A percentile compares a stretch with the other conserved stretches of the same genome.
These are phyloP conservation scores for Hylodesmum podocarpum DNA, from an alignment of 306 rosid species.

Conservation along the genomic window DNA sequence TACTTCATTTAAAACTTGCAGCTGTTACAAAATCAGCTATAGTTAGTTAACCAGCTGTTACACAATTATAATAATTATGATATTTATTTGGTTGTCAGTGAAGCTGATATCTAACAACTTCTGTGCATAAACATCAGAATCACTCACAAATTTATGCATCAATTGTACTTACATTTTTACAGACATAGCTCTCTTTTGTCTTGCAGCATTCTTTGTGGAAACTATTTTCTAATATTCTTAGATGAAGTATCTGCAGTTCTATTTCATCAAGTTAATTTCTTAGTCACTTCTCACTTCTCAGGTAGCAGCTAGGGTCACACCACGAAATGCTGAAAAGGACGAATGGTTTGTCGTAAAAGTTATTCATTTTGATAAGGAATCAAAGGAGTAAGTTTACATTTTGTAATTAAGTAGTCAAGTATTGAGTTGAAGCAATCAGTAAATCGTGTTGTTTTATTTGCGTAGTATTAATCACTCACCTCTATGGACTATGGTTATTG, in stretches of 20 bases:
- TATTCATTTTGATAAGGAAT: conserved; percentile 90
- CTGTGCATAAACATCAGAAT: neutral
- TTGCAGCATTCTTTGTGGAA: neutral
- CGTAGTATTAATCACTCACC: neutral
- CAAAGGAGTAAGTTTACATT: conserved; percentile 73
- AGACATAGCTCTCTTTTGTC: neutral
- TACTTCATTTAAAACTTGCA: neutral
- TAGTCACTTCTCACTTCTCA: conserved; percentile 38
- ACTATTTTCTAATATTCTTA: neutral
- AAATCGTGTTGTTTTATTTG: neutral
- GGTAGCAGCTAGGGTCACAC: conserved; percentile 96
- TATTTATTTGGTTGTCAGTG: neutral
- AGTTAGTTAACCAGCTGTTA: neutral
- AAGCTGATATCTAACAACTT: neutral
- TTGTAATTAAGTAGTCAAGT: neutral
- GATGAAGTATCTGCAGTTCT: conserved; percentile 1
- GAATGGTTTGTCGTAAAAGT: conserved; percentile 98
- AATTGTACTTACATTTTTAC: neutral
- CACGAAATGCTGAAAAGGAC: conserved; percentile 83
- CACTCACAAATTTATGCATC: neutral
- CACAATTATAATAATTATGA: neutral
- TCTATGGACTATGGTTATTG: neutral
- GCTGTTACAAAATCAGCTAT: neutral
- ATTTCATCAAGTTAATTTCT: conserved; percentile 33
- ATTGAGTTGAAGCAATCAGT: neutral